Evolutionary conservation across 2,329 filamentous ascomycete genomes (phyloP).

Genomic region (Neospermospora avenae): DNA sequence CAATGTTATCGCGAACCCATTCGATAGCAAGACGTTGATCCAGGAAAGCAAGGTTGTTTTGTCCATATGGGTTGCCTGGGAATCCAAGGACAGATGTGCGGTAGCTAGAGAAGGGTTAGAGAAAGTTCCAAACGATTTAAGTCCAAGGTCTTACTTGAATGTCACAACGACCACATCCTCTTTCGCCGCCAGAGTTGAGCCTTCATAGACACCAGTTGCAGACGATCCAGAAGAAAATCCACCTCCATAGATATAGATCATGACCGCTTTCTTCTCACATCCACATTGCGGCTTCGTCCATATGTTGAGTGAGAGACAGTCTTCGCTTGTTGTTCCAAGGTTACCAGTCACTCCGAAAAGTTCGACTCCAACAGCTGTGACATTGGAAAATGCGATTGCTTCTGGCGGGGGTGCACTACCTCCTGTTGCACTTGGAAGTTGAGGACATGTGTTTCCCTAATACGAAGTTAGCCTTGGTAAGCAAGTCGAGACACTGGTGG

Average conservation of each 20-base stretch:
- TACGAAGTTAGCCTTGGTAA: neutral
- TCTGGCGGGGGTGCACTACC: constrained; percentile 13
- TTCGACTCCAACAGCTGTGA: constrained; percentile 22
- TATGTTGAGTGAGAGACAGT: constrained; percentile 38
- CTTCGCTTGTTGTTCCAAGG: constrained; percentile 29
- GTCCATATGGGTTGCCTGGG: constrained; percentile 20
- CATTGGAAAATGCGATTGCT: constrained; percentile 16
- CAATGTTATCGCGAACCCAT: constrained; percentile 39
- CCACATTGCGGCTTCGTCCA: constrained; percentile 35
- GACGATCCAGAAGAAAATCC: constrained; percentile 40
- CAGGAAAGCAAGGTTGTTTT: constrained; percentile 45
- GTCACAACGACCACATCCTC: constrained; percentile 44
- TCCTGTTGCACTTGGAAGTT: neutral
- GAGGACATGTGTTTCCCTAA: constrained; percentile 6
- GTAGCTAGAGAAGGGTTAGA: constrained; percentile 13
- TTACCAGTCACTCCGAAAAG: constrained; percentile 6
- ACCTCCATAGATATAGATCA: constrained; percentile 44
- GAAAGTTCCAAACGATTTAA: neutral
- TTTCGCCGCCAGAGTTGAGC: constrained; percentile 40
- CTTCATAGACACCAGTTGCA: constrained; percentile 39
- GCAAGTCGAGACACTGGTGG: neutral
- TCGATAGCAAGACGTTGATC: constrained; percentile 56
- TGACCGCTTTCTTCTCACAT: constrained; percentile 38
- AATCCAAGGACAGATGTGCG: constrained; percentile 25
- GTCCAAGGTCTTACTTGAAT: constrained; percentile 40